Percentiles rank a stretch among this genome's conserved stretches.
These are phyloP conservation scores for Tremella mesenterica DNA, from an alignment of 768 basidiomycete genomes.

Conservation along the genomic window DNA sequence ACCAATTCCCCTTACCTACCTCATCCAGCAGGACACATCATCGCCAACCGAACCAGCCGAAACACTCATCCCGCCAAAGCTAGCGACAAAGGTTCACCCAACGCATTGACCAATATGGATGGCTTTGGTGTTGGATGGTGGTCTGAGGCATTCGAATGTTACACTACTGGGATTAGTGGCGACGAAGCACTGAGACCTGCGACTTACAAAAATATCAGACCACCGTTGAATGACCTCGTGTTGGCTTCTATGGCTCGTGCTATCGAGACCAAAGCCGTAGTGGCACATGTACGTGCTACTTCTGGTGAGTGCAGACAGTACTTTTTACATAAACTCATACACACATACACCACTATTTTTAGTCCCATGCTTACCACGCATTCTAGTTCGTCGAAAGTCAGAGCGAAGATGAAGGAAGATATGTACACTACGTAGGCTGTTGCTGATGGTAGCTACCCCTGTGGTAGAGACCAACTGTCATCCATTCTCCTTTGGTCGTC, in stretches of 20 bases:
- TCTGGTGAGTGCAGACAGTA: constrained; percentile 1
- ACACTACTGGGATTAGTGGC: neutral
- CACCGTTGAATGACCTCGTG: constrained; percentile 13
- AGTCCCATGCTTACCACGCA: no score
- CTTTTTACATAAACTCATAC: no score
- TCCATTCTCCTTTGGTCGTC: constrained; percentile 13
- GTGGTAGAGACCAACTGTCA: constrained; percentile 15
- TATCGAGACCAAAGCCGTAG: constrained; percentile 5
- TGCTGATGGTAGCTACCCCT: constrained; percentile 3
- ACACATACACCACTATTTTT: no score
- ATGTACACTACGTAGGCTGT: no score
- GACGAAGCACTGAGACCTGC: constrained; percentile 4
- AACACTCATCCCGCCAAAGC: neutral
- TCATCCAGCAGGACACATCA: no score
- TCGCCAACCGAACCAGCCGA: no score
- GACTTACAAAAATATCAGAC: constrained; percentile 12
- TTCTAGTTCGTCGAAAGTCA: neutral
- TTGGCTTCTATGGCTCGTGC: constrained; percentile 7
- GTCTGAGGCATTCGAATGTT: constrained; percentile 5
- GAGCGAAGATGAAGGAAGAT: neutral
- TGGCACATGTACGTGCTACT: constrained; percentile 13
- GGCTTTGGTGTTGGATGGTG: constrained; percentile 15
- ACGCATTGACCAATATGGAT: constrained; percentile 15
- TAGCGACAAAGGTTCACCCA: constrained; percentile 10
- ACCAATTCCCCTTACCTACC: no score